Base-by-base conservation (phyloP, 441 rosid genomes). In the Brassica balearica region DNA sequence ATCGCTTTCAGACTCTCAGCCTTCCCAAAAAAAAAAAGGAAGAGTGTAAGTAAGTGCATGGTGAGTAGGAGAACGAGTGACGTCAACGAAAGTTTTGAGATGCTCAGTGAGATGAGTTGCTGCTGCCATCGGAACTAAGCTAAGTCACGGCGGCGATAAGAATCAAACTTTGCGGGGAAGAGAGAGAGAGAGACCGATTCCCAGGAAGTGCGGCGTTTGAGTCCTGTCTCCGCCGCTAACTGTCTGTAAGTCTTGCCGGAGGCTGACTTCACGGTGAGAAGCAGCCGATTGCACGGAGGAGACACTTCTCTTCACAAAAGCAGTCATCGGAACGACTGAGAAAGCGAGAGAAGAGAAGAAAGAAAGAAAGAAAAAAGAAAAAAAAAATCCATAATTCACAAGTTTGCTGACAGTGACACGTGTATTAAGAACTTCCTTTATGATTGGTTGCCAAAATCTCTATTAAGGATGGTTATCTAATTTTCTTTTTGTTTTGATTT, bases 31-130 rank as follows among this genome's bases (percentile, higher is more conserved):
- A 51, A 56, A 51, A 4, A 14, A 6, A 64, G 34, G 34, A 25
- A 29, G 34, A 29, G 34, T 29, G 8, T 34, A n/a, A 19, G 66
- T 51, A 20, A 12, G 71, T 41, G 92, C 98, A 91, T 92, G 97
- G 67, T 86, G 88, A 68, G 80, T 36, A 43, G 87, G 72, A 75
- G 95, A 83, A 70, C 86, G 85, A 64, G 95, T 82, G 3, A 82
- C 70, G 77, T 90, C 94, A 53, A 94, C 91, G 77, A 80, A 94
- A 46, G 91, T 81, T 82, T 91, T 97, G 63, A 94, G 83, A 83
- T 90, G 82, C 65, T 69, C 90, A 78, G 78, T 86, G 77, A 94
- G 82, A 71, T 81, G 86, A 74, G 56, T 86, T 62, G 83, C 72
- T 75, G 85, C 86, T 8, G 88, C 53, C 69, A 65, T 65, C 75